Evolutionary conservation across 2,329 filamentous ascomycete species (phyloP).

Genomic region (Malbranchea cinnamomea): DNA sequence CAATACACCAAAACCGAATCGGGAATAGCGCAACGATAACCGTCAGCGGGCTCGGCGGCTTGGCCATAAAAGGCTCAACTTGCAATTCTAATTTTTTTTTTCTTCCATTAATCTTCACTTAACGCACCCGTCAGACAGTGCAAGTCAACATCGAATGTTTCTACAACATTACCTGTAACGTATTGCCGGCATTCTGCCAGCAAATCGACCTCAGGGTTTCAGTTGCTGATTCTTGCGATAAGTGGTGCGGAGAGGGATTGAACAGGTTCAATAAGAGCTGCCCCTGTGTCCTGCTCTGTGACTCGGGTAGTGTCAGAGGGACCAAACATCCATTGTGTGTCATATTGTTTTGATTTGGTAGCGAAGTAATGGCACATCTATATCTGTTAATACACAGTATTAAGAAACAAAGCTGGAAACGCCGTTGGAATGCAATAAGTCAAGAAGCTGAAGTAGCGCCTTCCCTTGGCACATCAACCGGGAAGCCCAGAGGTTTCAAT

Average conservation of each 20-base stretch:
- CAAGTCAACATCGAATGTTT: constrained; percentile 46
- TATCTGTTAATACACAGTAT: constrained; percentile 9
- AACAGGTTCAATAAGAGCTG: constrained; percentile 57
- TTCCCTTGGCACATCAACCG: constrained; percentile 10
- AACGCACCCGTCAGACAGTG: constrained; percentile 77
- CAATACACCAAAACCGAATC: no score
- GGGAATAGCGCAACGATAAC: no score
- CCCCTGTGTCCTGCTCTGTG: constrained; percentile 50
- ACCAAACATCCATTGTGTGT: constrained; percentile 45
- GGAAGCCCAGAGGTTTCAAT: constrained; percentile 37
- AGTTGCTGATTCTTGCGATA: constrained; percentile 52
- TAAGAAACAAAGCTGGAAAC: constrained; percentile 7
- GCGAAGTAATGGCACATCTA: background rate
- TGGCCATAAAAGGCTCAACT: no score
- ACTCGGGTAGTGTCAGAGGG: constrained; percentile 75
- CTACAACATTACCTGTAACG: constrained; percentile 33
- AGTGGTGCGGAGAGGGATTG: constrained; percentile 42
- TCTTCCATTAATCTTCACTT: constrained; percentile 33
- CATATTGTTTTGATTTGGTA: constrained; percentile 3
- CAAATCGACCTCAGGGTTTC: constrained; percentile 37
- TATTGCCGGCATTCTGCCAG: constrained; percentile 52
- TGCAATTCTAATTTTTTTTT: constrained; percentile 18
- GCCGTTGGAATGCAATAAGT: constrained; percentile 10
- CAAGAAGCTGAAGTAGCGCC: constrained; percentile 9
- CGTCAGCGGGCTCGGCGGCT: no score